Conservation (phyloP, 73 alveolate species). For the Symbiodinium natans region DNA sequence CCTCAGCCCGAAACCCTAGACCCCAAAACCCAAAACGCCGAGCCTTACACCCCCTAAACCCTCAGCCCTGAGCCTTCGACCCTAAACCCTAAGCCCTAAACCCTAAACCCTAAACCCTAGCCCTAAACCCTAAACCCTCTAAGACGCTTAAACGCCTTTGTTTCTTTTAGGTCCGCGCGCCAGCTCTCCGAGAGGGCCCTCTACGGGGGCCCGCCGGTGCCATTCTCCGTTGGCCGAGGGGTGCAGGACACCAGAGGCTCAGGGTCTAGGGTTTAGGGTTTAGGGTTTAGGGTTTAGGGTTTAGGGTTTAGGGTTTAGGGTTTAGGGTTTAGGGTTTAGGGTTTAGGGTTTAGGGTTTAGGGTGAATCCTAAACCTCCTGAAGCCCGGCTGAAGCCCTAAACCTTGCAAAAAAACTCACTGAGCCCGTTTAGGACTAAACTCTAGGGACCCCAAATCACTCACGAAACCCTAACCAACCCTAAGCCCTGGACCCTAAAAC, state of each 20-base stretch:
- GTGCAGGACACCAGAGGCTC: background rate
- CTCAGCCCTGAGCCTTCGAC: no score
- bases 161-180: background rate
- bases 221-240: background rate
- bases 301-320: background rate
- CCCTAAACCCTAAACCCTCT: no score
- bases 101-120: no score
- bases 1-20: no score
- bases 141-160: background rate
- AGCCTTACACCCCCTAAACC: no score
- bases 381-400: background rate
- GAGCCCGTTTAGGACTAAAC: no score
- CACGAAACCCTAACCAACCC: no score
- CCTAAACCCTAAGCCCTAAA: no score
- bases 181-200: background rate
- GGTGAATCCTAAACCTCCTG: background rate
- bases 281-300: background rate
- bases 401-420: background rate
- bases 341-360: background rate
- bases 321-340: background rate
- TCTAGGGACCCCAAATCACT: no score
- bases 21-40: no score
- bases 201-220: background rate
- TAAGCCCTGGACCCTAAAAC: no score
- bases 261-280: background rate